Percentiles rank a stretch among this genome's conserved stretches.
Evolutionary conservation across 805 yeast species (phyloP).

Genomic region (Clavispora fructus): DNA sequence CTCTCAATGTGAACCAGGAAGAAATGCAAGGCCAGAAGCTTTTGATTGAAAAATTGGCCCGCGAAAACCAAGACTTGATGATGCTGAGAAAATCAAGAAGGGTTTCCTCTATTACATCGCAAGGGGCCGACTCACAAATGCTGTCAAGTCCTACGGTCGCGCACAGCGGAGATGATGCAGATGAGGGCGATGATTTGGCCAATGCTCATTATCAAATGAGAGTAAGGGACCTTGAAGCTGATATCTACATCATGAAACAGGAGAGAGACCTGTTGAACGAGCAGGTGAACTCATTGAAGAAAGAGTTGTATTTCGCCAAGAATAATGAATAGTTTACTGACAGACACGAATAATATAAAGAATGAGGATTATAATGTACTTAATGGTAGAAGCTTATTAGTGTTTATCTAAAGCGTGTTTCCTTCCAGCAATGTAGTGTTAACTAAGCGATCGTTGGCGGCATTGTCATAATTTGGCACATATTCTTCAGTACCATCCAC

Average conservation of each 20-base stretch:
- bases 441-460: slow-evolving; percentile 23
- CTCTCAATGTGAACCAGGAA: slow-evolving; percentile 66
- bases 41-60: slow-evolving; percentile 47
- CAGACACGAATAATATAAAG: neutral
- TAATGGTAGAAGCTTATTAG: neutral
- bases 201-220: slow-evolving; percentile 66
- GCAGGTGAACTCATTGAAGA: slow-evolving; percentile 53
- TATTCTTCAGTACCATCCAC: slow-evolving; percentile 22
- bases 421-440: neutral
- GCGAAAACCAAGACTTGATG: slow-evolving; percentile 66
- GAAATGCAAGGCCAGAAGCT: slow-evolving; percentile 62
- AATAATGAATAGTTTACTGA: neutral
- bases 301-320: slow-evolving; percentile 39
- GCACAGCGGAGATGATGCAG: neutral
- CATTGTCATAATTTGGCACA: slow-evolving; percentile 31
- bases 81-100: slow-evolving; percentile 42
- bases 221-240: slow-evolving; percentile 80
- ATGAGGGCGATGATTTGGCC: slow-evolving; percentile 25
- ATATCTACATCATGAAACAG: slow-evolving; percentile 70
- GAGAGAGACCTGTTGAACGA: slow-evolving; percentile 78
- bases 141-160: slow-evolving; percentile 7
- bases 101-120: slow-evolving; percentile 13
- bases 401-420: neutral
- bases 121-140: neutral
- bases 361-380: neutral